Conservation (phyloP, 805 yeast genomes). For the Cyberlindnera mississippiensis region DNA sequence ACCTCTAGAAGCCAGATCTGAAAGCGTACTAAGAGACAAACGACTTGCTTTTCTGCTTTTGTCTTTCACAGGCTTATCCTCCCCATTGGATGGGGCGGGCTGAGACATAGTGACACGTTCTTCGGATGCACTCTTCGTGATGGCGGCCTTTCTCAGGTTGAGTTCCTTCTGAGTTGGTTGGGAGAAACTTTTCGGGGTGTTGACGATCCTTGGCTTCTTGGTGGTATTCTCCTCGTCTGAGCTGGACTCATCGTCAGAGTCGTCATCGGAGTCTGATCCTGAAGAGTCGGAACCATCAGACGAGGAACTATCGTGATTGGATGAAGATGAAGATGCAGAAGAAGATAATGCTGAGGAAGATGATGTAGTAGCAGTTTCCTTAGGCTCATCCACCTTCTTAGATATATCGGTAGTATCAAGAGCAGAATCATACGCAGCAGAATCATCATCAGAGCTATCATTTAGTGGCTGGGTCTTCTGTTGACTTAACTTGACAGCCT, state of each 20-base stretch:
- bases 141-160: constrained; percentile 17
- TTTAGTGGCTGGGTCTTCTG: background rate
- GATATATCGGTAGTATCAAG: background rate
- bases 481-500: background rate
- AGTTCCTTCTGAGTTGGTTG: constrained; percentile 10
- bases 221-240: constrained; percentile 28
- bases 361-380: background rate
- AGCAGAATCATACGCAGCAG: constrained; percentile 5
- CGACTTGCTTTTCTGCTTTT: constrained; percentile 30
- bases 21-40: constrained; percentile 47
- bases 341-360: constrained; percentile 11
- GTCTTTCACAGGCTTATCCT: constrained; percentile 14
- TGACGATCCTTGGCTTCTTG: constrained; percentile 40
- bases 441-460: constrained; percentile 24
- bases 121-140: constrained; percentile 9
- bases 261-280: constrained; percentile 30
- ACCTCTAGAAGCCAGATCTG: constrained; percentile 59
- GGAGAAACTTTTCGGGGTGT: constrained; percentile 39
- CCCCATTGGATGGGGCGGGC: constrained; percentile 19
- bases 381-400: background rate
- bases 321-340: constrained; percentile 15
- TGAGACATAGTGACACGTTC: constrained; percentile 13
- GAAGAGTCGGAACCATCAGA: constrained; percentile 30
- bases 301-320: constrained; percentile 40
- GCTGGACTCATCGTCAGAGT: constrained; percentile 18